phyloP scores from a whole-genome alignment of 345 rosid species.

The Chamaenerion angustifolium region DNA sequence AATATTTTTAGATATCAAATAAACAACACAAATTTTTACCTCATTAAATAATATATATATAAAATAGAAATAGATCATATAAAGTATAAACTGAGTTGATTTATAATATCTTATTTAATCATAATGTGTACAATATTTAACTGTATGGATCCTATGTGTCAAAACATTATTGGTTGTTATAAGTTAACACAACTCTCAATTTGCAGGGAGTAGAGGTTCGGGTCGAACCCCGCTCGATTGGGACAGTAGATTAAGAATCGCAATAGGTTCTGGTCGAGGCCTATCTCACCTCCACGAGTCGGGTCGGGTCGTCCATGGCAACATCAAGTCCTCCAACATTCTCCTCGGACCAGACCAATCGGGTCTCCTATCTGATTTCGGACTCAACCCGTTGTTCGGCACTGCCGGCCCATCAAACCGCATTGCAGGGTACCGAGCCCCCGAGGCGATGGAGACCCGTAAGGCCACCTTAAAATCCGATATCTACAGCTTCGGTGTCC shows the following conservation, averaged over 20 bases:
- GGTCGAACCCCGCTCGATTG: slow-evolving; percentile 89
- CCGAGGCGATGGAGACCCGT: slow-evolving; percentile 68
- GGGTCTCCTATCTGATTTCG: slow-evolving; percentile 55
- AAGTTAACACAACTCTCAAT: no score
- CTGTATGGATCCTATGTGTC: no score
- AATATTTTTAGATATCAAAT: no score
- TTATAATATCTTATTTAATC: no score
- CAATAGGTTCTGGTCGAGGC: slow-evolving; percentile 62
- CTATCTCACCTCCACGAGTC: slow-evolving; percentile 56
- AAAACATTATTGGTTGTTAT: no score
- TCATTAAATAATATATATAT: no score
- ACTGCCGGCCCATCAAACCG: slow-evolving; percentile 48
- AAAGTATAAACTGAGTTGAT: no score
- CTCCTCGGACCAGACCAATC: slow-evolving; percentile 65
- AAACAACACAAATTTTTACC: no score
- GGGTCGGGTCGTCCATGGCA: slow-evolving; percentile 70
- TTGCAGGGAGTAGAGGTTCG: slow-evolving; percentile 77
- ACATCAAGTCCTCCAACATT: slow-evolving; percentile 83
- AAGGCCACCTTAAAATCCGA: slow-evolving; percentile 75
- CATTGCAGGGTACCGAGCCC: slow-evolving; percentile 88
- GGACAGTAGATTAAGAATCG: slow-evolving; percentile 76
- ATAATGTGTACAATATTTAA: no score
- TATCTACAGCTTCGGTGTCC: slow-evolving; percentile 88
- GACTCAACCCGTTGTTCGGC: slow-evolving; percentile 70
- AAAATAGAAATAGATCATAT: no score